phyloP scores from a whole-genome alignment of 2,329 filamentous ascomycete species.

The Dactylellina leptospora region DNA sequence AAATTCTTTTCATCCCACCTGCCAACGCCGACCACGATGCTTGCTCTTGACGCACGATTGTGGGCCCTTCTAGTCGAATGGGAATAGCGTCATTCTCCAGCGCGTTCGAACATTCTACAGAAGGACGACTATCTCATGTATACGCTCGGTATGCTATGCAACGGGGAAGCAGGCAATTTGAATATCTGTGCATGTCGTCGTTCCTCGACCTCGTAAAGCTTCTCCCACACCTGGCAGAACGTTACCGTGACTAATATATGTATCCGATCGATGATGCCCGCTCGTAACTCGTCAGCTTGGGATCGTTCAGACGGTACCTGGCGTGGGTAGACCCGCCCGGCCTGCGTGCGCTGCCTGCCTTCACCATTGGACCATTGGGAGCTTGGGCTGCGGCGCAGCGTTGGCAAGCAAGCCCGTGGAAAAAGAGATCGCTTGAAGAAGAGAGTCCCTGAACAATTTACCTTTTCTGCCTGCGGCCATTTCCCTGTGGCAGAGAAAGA shows the following conservation, averaged over 20 bases:
- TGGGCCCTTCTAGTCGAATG: constrained; percentile 16
- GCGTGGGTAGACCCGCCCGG: constrained; percentile 23
- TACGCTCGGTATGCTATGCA: neutral
- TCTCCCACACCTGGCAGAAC: constrained; percentile 41
- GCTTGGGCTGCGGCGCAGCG: too few relatives aligned
- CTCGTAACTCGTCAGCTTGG: constrained; percentile 4
- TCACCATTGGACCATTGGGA: constrained; percentile 33
- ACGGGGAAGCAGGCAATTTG: constrained; percentile 39
- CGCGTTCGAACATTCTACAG: constrained; percentile 32
- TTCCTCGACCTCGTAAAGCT: constrained; percentile 43
- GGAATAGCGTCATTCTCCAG: constrained; percentile 13
- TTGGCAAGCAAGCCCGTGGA: constrained; percentile 21
- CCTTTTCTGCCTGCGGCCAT: neutral
- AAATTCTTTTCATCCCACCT: constrained; percentile 37
- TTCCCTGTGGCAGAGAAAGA: constrained; percentile 16
- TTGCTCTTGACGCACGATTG: constrained; percentile 47
- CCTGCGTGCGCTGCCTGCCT: neutral
- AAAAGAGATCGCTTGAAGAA: neutral
- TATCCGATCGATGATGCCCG: too few relatives aligned
- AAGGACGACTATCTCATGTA: too few relatives aligned
- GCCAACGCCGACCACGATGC: constrained; percentile 47
- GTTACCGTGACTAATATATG: constrained; percentile 23
- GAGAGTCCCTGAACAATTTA: constrained; percentile 22
- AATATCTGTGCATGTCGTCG: constrained; percentile 13
- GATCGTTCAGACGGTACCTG: constrained; percentile 46